Percentiles rank a stretch among this genome's conserved stretches.
phyloP scores from a whole-genome alignment of 2,329 filamentous ascomycete genomes.

The Aspergillus cejpii region DNA sequence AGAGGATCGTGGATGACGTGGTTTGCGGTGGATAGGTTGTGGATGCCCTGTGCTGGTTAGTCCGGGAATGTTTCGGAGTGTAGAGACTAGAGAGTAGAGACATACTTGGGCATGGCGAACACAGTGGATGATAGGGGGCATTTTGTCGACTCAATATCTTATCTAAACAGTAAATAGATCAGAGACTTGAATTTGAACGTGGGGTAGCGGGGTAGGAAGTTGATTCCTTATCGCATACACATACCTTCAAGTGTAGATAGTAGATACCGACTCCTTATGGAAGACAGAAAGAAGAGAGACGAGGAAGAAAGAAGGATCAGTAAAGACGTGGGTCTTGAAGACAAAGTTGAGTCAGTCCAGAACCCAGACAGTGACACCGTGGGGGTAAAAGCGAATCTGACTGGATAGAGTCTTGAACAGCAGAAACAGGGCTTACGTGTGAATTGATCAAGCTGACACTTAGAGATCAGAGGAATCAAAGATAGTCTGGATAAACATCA shows the following conservation, averaged over 20 bases:
- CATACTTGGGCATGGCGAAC: constrained; percentile 44
- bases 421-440: too few relatives aligned
- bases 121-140: constrained; percentile 41
- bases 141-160: constrained; percentile 14
- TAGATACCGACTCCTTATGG: too few relatives aligned
- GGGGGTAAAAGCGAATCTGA: too few relatives aligned
- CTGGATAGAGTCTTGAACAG: too few relatives aligned
- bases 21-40: constrained; percentile 68
- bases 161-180: too few relatives aligned
- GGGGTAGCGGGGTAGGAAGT: constrained; percentile 17
- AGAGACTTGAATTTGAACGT: constrained; percentile 10
- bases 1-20: constrained; percentile 68
- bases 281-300: too few relatives aligned
- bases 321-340: constrained; percentile 6
- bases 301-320: too few relatives aligned
- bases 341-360: constrained; percentile 6
- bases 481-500: not conserved
- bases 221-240: not conserved
- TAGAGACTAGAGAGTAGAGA: not conserved
- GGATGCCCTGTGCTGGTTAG: constrained; percentile 55
- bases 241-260: too few relatives aligned
- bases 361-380: constrained; percentile 7
- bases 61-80: constrained; percentile 1
- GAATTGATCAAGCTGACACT: too few relatives aligned
- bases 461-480: too few relatives aligned